These are phyloP conservation scores for Leishmania lainsoni DNA, from an alignment of 208 protist species.

Conservation along the genomic window DNA sequence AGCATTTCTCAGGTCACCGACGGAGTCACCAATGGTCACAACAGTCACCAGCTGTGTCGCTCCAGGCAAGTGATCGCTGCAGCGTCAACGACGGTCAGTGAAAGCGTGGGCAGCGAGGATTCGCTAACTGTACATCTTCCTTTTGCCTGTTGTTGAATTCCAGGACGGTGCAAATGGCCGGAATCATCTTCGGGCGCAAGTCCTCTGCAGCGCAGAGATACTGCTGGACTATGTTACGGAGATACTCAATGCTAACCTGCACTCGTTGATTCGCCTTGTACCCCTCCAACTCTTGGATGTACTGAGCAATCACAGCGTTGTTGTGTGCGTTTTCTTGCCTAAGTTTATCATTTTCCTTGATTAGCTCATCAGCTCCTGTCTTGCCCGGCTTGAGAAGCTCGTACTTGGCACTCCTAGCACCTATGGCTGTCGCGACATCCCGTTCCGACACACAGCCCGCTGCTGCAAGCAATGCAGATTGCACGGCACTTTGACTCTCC, in stretches of 20 bases:
- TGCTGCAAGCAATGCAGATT: constrained; percentile 27
- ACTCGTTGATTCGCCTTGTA: constrained; percentile 69
- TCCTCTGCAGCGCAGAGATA: constrained; percentile 72
- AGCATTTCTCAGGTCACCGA: not conserved
- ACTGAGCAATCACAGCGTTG: constrained; percentile 63
- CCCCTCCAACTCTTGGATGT: constrained; percentile 65
- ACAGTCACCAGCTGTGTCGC: not conserved
- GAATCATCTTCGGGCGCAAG: constrained; percentile 82
- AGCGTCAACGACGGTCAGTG: constrained; percentile 30
- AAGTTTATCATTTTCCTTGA: constrained; percentile 65
- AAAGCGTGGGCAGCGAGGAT: constrained; percentile 72
- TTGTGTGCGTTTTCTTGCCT: constrained; percentile 59
- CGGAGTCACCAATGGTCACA: not conserved
- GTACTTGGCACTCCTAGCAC: constrained; percentile 41
- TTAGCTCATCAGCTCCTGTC: constrained; percentile 28
- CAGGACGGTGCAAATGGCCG: constrained; percentile 85
- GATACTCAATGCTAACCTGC: constrained; percentile 75
- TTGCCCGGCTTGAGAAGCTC: constrained; percentile 25
- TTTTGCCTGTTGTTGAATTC: constrained; percentile 84
- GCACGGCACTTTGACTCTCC: constrained; percentile 23
- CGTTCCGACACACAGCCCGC: constrained; percentile 52
- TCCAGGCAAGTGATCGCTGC: not conserved
- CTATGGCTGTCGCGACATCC: constrained; percentile 53
- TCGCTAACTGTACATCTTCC: constrained; percentile 56
- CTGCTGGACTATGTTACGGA: constrained; percentile 80